Evolutionary conservation across 108 stramenopile genomes (phyloP), one percentile per base, ranked within the genome.

Genomic region (Nitzschia putrida): DNA sequence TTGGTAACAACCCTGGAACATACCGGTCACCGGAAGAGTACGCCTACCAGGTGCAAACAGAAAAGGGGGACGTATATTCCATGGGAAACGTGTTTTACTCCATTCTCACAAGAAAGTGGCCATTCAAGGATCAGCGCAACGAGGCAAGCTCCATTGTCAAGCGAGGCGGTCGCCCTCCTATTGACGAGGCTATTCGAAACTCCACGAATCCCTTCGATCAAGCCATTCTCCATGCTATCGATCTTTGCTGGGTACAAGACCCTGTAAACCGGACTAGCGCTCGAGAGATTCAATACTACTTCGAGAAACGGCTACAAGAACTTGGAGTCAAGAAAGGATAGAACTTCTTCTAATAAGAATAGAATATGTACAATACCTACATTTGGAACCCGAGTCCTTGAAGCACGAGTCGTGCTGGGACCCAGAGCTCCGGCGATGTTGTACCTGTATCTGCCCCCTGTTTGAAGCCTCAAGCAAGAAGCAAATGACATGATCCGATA

Each of bases 71-170:
- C 69, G 65, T 92, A 4, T 92, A 81, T 76, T 80, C 79, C 42
- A 66, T 92, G 64, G 91, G 91, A 44, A 92, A 89, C 57, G 74
- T 86, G 14, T 80, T 92, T 42, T 89, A 87, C 54, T 25, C 51
- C 0, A 29, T 92, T 6, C 39, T 92, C 8, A 83, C 88, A 38
- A 79, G 78, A 37, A 57, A 34, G 40, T 64, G 52, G 29, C 86
- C 83, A 0, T 90, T 85, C 68, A 72, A 83, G 16, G 38, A 60
- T 7, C 64, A 70, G 0, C 23, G 58, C 39, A 79, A 47, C 40
- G 47, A 73, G 11, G 79, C 70, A 25, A 23, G 56, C 23, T n/a
- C 64, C 1, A 14, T 44, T 20, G 80, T 87, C 38, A 80, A 71
- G 60, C 0, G 69, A 29, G 85, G 87, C 7, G 21, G 23, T 10